Percentiles rank a stretch among this genome's conserved stretches.
Conservation (phyloP, 2,329 filamentous ascomycete species). For the Huntiella abstrusa region DNA sequence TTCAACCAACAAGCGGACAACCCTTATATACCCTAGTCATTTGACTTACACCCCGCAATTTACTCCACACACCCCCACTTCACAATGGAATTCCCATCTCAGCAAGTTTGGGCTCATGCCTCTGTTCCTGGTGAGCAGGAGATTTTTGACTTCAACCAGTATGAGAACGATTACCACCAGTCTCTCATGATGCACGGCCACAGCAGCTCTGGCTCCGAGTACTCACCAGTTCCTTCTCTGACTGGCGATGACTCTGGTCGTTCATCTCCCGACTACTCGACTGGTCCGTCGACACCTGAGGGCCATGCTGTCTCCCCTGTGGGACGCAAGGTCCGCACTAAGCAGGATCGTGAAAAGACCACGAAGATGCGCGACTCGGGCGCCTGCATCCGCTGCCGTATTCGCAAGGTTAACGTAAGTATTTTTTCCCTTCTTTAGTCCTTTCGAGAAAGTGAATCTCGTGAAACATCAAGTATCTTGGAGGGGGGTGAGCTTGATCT, state of each 20-base stretch:
- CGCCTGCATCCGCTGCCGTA: slow-evolving; percentile 29
- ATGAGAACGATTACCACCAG: no score
- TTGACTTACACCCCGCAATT: no score
- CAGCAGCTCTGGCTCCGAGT: not conserved
- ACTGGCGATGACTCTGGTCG: not conserved
- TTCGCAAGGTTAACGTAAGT: slow-evolving; percentile 29
- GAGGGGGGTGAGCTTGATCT: no score
- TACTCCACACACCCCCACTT: no score
- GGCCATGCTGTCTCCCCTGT: not conserved
- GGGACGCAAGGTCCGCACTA: slow-evolving; percentile 1
- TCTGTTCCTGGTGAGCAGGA: not conserved
- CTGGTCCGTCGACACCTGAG: not conserved
- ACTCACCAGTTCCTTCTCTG: not conserved
- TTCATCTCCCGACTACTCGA: slow-evolving; percentile 4
- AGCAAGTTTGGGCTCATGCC: no score
- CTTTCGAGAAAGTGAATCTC: no score
- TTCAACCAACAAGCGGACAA: no score
- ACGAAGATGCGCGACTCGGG: slow-evolving; percentile 29
- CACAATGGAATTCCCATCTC: no score
- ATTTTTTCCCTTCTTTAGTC: not conserved
- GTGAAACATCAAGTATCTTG: no score
- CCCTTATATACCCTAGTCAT: no score
- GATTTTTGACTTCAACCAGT: not conserved
- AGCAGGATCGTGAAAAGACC: slow-evolving; percentile 25
- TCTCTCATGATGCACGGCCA: not conserved